Evolutionary conservation across 768 basidiomycete species (phyloP), one percentile per base, ranked within the genome.

Genomic region (Pleurotus djamor): DNA sequence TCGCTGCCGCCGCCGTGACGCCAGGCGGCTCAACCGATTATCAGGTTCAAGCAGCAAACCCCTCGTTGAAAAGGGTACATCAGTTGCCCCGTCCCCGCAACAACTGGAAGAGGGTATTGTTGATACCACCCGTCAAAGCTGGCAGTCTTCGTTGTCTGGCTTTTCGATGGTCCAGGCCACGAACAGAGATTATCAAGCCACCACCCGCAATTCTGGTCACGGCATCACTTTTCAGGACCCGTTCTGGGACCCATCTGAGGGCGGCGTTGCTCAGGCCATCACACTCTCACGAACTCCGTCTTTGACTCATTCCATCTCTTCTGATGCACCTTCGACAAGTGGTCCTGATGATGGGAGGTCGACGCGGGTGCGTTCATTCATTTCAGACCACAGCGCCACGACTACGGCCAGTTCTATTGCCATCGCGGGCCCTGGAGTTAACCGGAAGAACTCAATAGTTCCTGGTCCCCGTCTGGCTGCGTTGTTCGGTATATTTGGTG

Each of bases 351-450:
- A 12, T 17, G 37, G 14, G 6, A 56, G 32, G 41, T 28, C 37
- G 17, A 28, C n/a, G n/a, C 54, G 54, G 21, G 16, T 44, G 10
- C 54, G 17, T 32, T 56, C 54, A 17, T 56, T 56, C 41, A 28
- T 56, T 16, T 56, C 54, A 21, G 57, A 58, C 33, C 17, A 38
- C 12, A 58, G 57, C 32, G 34, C 48, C 10, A 47, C 57, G 12
- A 58, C 57, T 9, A 48, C 44, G n/a, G 47, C 57, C n/a, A 58
- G 57, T 48, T 58, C 57, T 17, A 48, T 58, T 33, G 48, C 57
- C 13, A 47, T 58, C 37, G 57, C 45, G 5, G 35, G 45, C 9
- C 57, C 57, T n/a, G 48, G 47, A 8, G 10, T 32, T 7, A 49
- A 49, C 36, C 44, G 47, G 14, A 58, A 49, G 33, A 37, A 58